These are phyloP conservation scores for Yamadazyma nakazawae DNA, from an alignment of 805 yeast species.

Conservation along the genomic window DNA sequence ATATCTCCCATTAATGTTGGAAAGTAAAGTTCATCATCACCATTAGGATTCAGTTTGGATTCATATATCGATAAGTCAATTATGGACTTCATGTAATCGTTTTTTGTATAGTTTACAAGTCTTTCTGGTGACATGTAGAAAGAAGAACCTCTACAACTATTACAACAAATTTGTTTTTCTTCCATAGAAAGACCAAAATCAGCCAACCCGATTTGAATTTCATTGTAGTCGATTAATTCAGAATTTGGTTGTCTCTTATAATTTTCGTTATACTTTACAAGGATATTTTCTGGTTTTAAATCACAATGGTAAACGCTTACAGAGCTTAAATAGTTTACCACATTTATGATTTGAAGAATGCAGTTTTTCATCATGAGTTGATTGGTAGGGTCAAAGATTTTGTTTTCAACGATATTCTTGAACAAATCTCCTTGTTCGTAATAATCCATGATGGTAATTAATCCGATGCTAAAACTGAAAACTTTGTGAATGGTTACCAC, in stretches of 20 bases:
- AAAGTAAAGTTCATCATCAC: constrained; percentile 25
- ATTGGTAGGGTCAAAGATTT: constrained; percentile 50
- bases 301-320: constrained; percentile 39
- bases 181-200: constrained; percentile 89
- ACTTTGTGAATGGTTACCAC: constrained; percentile 74
- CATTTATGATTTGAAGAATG: constrained; percentile 39
- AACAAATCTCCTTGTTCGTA: constrained; percentile 84
- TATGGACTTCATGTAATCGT: constrained; percentile 22
- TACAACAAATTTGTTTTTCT: constrained; percentile 53
- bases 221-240: constrained; percentile 40
- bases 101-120: constrained; percentile 43
- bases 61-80: constrained; percentile 30
- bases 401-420: constrained; percentile 74
- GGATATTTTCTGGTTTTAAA: constrained; percentile 46
- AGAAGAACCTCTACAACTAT: constrained; percentile 79
- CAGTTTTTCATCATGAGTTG: constrained; percentile 43
- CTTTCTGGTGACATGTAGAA: constrained; percentile 95
- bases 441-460: constrained; percentile 82
- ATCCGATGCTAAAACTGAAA: constrained; percentile 54
- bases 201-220: constrained; percentile 57
- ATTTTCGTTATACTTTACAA: constrained; percentile 30
- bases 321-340: constrained; percentile 30
- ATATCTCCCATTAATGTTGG: constrained; percentile 80
- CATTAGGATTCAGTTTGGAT: constrained; percentile 10
- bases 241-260: constrained; percentile 19